Evolutionary conservation across 345 rosid genomes (phyloP).

Genomic region (Euphorbia peplus): DNA sequence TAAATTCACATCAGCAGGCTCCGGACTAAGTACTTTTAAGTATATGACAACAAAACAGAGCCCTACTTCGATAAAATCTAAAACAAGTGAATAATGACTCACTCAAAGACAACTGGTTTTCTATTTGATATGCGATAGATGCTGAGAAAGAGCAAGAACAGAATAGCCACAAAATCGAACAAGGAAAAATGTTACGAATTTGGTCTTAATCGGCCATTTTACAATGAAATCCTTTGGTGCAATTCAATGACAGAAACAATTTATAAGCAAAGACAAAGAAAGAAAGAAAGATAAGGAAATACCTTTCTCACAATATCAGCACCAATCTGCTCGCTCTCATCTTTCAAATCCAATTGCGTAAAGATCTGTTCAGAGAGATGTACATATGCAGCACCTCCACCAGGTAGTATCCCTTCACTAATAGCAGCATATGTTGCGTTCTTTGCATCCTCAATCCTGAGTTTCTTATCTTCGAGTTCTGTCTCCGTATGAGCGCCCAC

Average conservation of each 20-base stretch:
- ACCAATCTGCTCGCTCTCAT: slow-evolving; percentile 68
- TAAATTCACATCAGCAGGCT: neutral
- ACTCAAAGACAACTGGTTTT: neutral
- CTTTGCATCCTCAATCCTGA: slow-evolving; percentile 86
- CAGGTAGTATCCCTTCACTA: slow-evolving; percentile 88
- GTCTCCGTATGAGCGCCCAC: slow-evolving; percentile 85
- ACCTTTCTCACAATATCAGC: slow-evolving; percentile 68
- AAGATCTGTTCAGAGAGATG: slow-evolving; percentile 63
- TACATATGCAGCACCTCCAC: slow-evolving; percentile 82
- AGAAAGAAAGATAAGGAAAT: slow-evolving; percentile 7
- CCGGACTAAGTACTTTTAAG: neutral
- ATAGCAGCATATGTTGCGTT: slow-evolving; percentile 91
- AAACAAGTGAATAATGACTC: neutral
- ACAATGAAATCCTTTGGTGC: neutral
- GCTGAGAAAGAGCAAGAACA: neutral
- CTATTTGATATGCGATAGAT: neutral
- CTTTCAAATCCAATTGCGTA: slow-evolving; percentile 47
- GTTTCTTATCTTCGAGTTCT: slow-evolving; percentile 90
- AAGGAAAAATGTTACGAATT: neutral
- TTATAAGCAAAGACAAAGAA: neutral
- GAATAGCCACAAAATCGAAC: neutral
- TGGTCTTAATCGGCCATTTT: neutral
- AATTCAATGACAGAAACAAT: neutral
- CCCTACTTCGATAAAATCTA: neutral
- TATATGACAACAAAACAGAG: neutral